A percentile compares a stretch with the other conserved stretches of the same genome.
Conservation (phyloP, 75 land plant genomes). For the Sequoiadendron giganteum region DNA sequence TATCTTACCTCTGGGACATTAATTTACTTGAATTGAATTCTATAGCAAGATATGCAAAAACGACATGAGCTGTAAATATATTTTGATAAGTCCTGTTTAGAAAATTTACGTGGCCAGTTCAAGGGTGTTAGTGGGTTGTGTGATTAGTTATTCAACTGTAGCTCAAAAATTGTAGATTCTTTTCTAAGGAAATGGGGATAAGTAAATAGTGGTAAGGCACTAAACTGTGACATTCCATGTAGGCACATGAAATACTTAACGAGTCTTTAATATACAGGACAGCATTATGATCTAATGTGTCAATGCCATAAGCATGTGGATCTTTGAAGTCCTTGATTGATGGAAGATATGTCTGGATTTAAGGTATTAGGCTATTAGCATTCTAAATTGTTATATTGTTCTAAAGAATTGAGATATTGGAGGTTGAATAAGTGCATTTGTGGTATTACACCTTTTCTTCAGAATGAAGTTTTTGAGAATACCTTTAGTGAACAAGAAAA, state of each 20-base stretch:
- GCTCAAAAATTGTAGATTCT: not conserved
- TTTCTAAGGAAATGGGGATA: not conserved
- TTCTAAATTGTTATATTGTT: not conserved
- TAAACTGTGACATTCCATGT: not conserved
- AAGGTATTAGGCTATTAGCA: not conserved
- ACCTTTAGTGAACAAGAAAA: not conserved
- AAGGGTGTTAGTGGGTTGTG: not conserved
- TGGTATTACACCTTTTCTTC: not conserved
- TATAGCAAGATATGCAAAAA: not conserved
- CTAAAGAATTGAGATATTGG: too few relatives aligned
- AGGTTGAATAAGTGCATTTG: not conserved
- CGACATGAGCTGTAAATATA: not conserved
- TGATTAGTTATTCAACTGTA: not conserved
- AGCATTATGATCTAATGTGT: not conserved
- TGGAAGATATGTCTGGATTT: not conserved
- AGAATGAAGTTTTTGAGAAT: too few relatives aligned
- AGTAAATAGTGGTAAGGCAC: not conserved
- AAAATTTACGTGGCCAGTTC: not conserved
- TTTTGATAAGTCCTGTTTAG: not conserved
- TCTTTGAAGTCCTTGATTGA: not conserved
- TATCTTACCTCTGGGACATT: not conserved
- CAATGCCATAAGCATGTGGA: not conserved
- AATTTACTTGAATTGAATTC: not conserved
- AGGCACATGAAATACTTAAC: not conserved
- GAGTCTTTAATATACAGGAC: not conserved